Percentiles rank a stretch among this genome's conserved stretches.
phyloP scores from a whole-genome alignment of 768 basidiomycete species.

The Kwoniella sp. region DNA sequence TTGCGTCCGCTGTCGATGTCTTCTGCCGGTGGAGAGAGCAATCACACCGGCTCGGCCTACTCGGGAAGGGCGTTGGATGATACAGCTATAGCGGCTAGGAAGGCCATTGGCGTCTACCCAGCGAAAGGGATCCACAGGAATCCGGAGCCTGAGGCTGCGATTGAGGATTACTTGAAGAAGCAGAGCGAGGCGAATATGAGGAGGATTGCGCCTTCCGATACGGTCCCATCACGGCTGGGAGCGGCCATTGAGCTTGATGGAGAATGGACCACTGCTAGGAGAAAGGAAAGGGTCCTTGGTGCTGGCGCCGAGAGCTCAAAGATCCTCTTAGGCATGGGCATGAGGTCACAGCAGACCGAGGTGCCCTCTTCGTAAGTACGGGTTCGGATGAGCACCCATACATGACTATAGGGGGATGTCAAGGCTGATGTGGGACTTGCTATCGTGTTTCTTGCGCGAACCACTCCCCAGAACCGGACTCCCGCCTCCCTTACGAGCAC shows the following conservation, averaged over 20 bases:
- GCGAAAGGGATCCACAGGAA: constrained; percentile 21
- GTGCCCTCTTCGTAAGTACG: neutral
- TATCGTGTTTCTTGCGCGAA: neutral
- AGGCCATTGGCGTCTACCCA: constrained; percentile 22
- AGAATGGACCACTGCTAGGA: neutral
- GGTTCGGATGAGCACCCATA: too few species aligned
- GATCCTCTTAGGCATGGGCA: constrained; percentile 34
- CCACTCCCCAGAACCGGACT: constrained; percentile 12
- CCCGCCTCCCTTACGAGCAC: constrained; percentile 22
- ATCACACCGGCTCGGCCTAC: constrained; percentile 25
- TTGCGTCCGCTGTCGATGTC: constrained; percentile 28
- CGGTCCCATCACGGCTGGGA: neutral
- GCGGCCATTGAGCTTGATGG: constrained; percentile 7
- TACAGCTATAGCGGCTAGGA: constrained; percentile 20
- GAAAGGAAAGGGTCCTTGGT: constrained; percentile 39
- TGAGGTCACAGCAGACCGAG: neutral
- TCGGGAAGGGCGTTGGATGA: constrained; percentile 18
- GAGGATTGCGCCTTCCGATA: constrained; percentile 29
- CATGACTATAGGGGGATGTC: neutral
- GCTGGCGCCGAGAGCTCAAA: constrained; percentile 39
- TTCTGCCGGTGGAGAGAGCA: constrained; percentile 26
- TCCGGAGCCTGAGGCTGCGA: constrained; percentile 32
- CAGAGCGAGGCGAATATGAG: constrained; percentile 27
- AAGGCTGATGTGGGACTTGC: neutral
- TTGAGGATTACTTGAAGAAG: constrained; percentile 35